Conservation (phyloP, 805 yeast species). For the Nakazawaea ambrosiae region DNA sequence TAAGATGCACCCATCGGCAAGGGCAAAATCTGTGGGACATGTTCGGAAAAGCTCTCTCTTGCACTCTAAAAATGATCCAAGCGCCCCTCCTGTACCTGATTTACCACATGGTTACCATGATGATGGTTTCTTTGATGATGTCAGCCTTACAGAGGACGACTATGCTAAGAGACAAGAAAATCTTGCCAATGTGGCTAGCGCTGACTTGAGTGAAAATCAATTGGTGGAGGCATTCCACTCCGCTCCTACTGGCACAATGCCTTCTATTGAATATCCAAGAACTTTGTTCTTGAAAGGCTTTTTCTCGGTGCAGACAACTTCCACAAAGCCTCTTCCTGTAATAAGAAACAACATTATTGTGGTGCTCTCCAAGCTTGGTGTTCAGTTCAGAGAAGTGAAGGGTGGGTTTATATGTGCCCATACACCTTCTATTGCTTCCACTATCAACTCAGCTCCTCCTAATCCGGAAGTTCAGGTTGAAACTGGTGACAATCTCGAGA, state of each 20-base stretch:
- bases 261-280: conserved; percentile 88
- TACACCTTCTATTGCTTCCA: conserved; percentile 35
- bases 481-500: not conserved
- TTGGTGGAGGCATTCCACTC: conserved; percentile 35
- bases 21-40: conserved; percentile 86
- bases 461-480: conserved; percentile 6
- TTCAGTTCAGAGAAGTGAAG: conserved; percentile 79
- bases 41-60: conserved; percentile 52
- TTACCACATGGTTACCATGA: conserved; percentile 22
- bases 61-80: not conserved
- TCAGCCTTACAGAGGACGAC: conserved; percentile 30
- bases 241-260: conserved; percentile 79
- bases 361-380: conserved; percentile 69
- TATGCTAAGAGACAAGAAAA: conserved; percentile 21
- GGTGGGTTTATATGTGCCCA: conserved; percentile 91
- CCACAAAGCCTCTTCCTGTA: conserved; percentile 85
- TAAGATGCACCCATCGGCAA: conserved; percentile 70
- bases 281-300: conserved; percentile 89
- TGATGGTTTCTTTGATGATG: conserved; percentile 56
- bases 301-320: conserved; percentile 90
- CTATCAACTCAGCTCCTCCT: not conserved
- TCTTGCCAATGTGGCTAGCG: conserved; percentile 10
- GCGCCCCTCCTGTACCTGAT: conserved; percentile 28
- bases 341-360: conserved; percentile 79
- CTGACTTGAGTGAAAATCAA: conserved; percentile 38